Percentiles rank a stretch among this genome's conserved stretches.
phyloP scores from a whole-genome alignment of 129 eudicot genomes.

The Artemisia tridentata region DNA sequence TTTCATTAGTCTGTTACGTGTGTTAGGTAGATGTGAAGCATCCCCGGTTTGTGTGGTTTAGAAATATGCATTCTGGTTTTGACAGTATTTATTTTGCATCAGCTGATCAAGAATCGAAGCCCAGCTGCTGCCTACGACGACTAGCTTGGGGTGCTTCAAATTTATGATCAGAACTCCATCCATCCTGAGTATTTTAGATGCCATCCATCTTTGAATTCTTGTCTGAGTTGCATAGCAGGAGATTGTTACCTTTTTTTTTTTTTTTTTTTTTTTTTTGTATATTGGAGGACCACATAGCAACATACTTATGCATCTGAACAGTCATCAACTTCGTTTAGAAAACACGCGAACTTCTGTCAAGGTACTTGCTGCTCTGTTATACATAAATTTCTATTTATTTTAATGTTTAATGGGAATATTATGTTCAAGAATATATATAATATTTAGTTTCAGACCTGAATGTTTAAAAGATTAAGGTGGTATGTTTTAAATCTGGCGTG shows the following conservation, averaged over 20 bases:
- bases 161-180: slow-evolving; percentile 21
- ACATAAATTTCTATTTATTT: slow-evolving; percentile 2
- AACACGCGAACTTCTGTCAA: slow-evolving; percentile 14
- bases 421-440: neutral
- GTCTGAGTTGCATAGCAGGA: slow-evolving; percentile 27
- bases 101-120: slow-evolving; percentile 59
- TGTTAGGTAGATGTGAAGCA: neutral
- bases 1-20: too few relatives aligned
- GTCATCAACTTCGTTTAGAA: slow-evolving; percentile 27
- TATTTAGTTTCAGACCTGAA: slow-evolving; percentile 17
- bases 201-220: slow-evolving; percentile 23
- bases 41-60: neutral
- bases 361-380: slow-evolving; percentile 20
- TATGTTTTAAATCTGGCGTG: neutral
- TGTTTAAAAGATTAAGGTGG: slow-evolving; percentile 1
- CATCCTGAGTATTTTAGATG: slow-evolving; percentile 20
- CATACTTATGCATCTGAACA: slow-evolving; percentile 35
- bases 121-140: slow-evolving; percentile 46
- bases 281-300: slow-evolving; percentile 15
- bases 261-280: slow-evolving; percentile 24
- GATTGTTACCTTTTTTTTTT: slow-evolving; percentile 21
- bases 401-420: neutral
- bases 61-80: neutral
- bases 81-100: slow-evolving; percentile 23
- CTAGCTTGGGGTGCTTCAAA: slow-evolving; percentile 21